Conservation (phyloP, 23 red algal species). For the Gracilariopsis chorda region DNA sequence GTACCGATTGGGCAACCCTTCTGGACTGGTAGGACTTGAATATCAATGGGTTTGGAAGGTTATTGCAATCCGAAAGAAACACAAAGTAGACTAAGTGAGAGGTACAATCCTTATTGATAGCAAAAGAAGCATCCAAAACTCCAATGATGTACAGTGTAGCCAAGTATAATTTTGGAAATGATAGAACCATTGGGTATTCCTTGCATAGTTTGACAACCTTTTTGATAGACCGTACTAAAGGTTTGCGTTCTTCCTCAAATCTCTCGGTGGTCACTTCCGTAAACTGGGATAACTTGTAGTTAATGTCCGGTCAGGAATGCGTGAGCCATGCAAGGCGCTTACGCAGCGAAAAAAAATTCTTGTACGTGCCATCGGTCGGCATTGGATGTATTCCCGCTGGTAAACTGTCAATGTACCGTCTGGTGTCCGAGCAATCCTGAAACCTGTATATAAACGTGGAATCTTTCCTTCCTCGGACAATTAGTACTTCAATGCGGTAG, state of each 20-base stretch:
- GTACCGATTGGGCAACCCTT: not conserved
- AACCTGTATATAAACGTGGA: too few relatives aligned
- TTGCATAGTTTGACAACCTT: not conserved
- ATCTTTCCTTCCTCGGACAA: too few relatives aligned
- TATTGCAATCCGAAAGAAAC: not conserved
- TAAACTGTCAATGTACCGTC: too few relatives aligned
- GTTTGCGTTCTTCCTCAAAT: not conserved
- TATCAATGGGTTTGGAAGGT: not conserved
- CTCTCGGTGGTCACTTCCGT: not conserved
- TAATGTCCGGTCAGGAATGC: not conserved
- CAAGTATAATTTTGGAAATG: not conserved
- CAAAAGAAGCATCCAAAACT: not conserved
- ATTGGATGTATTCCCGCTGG: too few relatives aligned
- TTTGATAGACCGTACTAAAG: not conserved
- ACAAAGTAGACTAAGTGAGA: not conserved
- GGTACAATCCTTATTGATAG: not conserved
- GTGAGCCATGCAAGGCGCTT: not conserved
- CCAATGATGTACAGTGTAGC: not conserved
- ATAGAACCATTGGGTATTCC: not conserved
- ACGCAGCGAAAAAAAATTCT: not conserved
- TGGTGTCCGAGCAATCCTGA: too few relatives aligned
- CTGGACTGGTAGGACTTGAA: not conserved
- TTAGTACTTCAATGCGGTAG: too few relatives aligned
- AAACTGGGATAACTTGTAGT: not conserved
- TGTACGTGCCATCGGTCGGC: not conserved